Evolutionary conservation across 2,329 filamentous ascomycete species (phyloP).

Genomic region (Aspergillus bombycis): DNA sequence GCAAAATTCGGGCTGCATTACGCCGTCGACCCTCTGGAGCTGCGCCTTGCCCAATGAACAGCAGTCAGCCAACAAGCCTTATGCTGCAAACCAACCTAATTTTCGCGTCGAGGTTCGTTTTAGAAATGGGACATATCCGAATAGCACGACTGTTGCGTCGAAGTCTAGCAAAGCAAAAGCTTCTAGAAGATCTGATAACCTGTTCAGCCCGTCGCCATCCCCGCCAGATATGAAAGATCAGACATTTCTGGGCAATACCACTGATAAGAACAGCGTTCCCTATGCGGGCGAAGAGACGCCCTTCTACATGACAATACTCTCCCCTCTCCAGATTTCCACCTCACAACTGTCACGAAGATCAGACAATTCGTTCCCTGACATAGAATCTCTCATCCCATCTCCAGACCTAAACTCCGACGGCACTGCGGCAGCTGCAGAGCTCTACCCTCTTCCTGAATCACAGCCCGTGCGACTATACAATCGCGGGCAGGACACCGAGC

Average conservation of each 20-base stretch:
- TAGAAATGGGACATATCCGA: conserved; percentile 58
- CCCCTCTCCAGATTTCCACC: conserved; percentile 43
- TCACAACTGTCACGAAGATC: conserved; percentile 42
- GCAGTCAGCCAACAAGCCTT: conserved; percentile 65
- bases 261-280: conserved; percentile 70
- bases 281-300: conserved; percentile 87
- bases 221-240: conserved; percentile 66
- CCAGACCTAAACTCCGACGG: conserved; percentile 64
- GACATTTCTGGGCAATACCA: conserved; percentile 81
- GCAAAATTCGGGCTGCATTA: conserved; percentile 70
- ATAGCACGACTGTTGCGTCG: conserved; percentile 61
- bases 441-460: conserved; percentile 68
- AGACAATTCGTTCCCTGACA: conserved; percentile 11
- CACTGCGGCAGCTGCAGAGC: conserved; percentile 69
- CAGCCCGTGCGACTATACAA: conserved; percentile 88
- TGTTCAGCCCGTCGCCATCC: conserved; percentile 50
- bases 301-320: conserved; percentile 79
- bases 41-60: conserved; percentile 81
- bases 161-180: conserved; percentile 34
- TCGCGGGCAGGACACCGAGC: conserved; percentile 76
- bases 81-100: conserved; percentile 70
- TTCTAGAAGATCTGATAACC: conserved; percentile 33
- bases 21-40: conserved; percentile 78
- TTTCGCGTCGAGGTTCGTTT: conserved; percentile 76
- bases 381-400: conserved; percentile 25